Conservation (phyloP, 495 filamentous ascomycete genomes). For the Pyrenopolyporus hunteri region DNA sequence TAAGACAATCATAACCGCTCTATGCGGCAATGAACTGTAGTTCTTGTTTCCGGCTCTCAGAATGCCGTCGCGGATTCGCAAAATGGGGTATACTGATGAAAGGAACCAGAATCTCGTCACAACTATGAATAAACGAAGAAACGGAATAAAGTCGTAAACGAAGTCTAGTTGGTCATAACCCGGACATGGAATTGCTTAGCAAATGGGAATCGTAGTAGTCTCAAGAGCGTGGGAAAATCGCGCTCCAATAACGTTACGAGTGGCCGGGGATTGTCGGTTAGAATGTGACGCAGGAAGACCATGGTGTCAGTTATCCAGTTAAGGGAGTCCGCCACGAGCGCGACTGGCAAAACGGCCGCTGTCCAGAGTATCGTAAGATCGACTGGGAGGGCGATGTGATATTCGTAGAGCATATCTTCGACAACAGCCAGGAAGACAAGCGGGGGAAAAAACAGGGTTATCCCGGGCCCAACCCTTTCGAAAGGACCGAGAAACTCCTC, state of each 20-base stretch:
- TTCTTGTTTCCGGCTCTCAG: conserved; percentile 5
- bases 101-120: neutral
- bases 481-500: neutral
- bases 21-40: conserved; percentile 2
- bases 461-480: neutral
- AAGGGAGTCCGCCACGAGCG: neutral
- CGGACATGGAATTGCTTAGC: neutral
- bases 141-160: neutral
- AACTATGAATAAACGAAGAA: neutral
- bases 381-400: neutral
- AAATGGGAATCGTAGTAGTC: neutral
- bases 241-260: neutral
- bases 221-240: neutral
- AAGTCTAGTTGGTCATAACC: neutral
- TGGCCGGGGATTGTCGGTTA: conserved; percentile 3
- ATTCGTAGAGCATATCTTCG: conserved; percentile 3
- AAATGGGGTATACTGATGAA: conserved; percentile 27
- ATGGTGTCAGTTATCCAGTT: neutral
- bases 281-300: neutral
- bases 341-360: neutral
- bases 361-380: conserved; percentile 1
- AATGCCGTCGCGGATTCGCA: conserved; percentile 8
- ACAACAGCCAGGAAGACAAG: neutral
- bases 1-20: neutral
- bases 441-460: neutral